A percentile compares a stretch with the other conserved stretches of the same genome.
These are phyloP conservation scores for Penicillium manginii DNA, from an alignment of 495 filamentous ascomycete genomes.

Conservation along the genomic window DNA sequence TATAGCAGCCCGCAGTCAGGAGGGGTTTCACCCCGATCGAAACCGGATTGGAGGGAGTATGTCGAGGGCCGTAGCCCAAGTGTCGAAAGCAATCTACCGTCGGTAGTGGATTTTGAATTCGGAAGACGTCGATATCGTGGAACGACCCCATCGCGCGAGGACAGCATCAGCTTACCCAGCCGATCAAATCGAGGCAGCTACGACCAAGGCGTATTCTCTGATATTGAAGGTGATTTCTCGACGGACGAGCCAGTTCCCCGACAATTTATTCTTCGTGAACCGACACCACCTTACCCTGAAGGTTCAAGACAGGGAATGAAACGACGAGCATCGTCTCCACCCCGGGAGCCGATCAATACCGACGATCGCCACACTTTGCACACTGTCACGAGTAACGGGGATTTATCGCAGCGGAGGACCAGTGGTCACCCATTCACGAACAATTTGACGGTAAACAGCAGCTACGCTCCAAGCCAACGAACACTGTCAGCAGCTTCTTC, in stretches of 20 bases:
- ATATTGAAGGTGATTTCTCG: conserved; percentile 66
- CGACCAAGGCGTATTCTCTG: conserved; percentile 63
- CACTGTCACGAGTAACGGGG: conserved; percentile 59
- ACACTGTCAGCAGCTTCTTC: conserved; percentile 78
- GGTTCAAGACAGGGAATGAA: conserved; percentile 65
- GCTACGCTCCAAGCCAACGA: conserved; percentile 62
- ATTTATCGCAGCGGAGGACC: conserved; percentile 69
- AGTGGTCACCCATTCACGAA: conserved; percentile 60
- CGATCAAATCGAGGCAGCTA: conserved; percentile 63
- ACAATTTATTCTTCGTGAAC: conserved; percentile 64
- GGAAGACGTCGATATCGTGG: conserved; percentile 40
- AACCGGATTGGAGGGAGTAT: conserved; percentile 45
- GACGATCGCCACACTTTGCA: conserved; percentile 66
- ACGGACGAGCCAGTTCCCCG: conserved; percentile 64
- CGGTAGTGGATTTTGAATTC: conserved; percentile 47
- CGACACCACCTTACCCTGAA: conserved; percentile 47
- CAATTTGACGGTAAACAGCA: conserved; percentile 59
- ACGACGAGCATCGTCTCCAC: conserved; percentile 80
- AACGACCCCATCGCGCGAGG: conserved; percentile 53
- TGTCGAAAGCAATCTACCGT: conserved; percentile 52
- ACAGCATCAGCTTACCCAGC: conserved; percentile 48
- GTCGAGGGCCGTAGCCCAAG: conserved; percentile 55
- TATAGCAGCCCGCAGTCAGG: conserved; percentile 48
- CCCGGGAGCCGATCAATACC: conserved; percentile 66
- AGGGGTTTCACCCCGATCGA: conserved; percentile 51